Evolutionary conservation across 352 stramenopile genomes (phyloP).

Genomic region (Phytophthora hybrid): DNA sequence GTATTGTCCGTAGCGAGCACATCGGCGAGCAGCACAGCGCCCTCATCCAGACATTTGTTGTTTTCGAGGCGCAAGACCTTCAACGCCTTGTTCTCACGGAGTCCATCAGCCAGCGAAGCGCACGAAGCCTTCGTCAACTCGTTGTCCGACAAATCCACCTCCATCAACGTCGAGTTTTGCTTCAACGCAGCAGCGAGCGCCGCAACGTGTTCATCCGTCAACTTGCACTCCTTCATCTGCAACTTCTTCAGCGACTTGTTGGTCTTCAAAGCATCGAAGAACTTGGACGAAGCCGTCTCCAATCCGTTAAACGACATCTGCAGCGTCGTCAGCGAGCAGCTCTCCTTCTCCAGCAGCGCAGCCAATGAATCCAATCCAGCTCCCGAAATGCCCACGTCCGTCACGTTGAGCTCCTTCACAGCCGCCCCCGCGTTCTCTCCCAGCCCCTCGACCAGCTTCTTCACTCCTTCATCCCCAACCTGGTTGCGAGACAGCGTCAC

Average conservation of each 20-base stretch:
- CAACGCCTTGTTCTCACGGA: slow-evolving; percentile 59
- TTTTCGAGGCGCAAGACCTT: slow-evolving; percentile 60
- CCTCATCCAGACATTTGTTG: slow-evolving; percentile 69
- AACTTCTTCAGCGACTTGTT: slow-evolving; percentile 78
- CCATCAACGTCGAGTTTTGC: slow-evolving; percentile 58
- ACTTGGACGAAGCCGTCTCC: slow-evolving; percentile 39
- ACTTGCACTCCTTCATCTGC: slow-evolving; percentile 70
- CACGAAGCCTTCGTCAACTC: slow-evolving; percentile 46
- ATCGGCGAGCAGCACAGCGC: slow-evolving; percentile 46
- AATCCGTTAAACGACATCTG: slow-evolving; percentile 80
- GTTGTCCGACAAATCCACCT: slow-evolving; percentile 82
- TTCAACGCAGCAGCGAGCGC: slow-evolving; percentile 54
- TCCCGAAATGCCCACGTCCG: slow-evolving; percentile 58
- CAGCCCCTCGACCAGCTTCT: slow-evolving; percentile 49
- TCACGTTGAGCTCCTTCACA: slow-evolving; percentile 54
- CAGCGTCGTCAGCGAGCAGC: slow-evolving; percentile 65
- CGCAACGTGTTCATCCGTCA: slow-evolving; percentile 52
- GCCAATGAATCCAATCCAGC: slow-evolving; percentile 58
- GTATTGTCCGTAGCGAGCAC: slow-evolving; percentile 45
- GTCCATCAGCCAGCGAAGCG: slow-evolving; percentile 49
- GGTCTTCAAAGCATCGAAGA: slow-evolving; percentile 64
- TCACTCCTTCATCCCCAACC: slow-evolving; percentile 55
- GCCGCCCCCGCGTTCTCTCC: slow-evolving; percentile 39
- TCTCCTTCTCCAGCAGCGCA: slow-evolving; percentile 41
- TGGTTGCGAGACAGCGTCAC: slow-evolving; percentile 74